Conservation (phyloP, 495 filamentous ascomycete species). For the Tuber aestivum region DNA sequence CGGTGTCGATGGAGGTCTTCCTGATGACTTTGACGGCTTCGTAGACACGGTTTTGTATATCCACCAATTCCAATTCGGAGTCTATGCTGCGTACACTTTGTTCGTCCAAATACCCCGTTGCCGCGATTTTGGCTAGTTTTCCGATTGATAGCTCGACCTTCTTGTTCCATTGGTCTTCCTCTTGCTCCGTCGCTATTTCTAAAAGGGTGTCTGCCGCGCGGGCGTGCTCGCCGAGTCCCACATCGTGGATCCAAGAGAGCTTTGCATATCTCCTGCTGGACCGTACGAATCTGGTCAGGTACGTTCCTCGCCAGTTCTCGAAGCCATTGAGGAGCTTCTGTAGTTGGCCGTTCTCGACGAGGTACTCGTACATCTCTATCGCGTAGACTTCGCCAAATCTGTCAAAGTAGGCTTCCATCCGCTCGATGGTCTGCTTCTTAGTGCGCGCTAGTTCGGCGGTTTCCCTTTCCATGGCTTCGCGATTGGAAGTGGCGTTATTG, state of each 20-base stretch:
- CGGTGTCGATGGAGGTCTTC: conserved; percentile 65
- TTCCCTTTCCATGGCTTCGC: conserved; percentile 26
- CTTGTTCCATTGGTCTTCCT: conserved; percentile 77
- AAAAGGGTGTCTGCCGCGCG: conserved; percentile 63
- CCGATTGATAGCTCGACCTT: conserved; percentile 84
- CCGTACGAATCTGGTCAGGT: conserved; percentile 69
- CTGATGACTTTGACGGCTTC: conserved; percentile 50
- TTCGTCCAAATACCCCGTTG: conserved; percentile 39
- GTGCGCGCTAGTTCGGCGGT: conserved; percentile 39
- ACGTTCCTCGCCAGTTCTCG: conserved; percentile 53
- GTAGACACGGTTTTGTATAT: conserved; percentile 69
- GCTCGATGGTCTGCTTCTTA: conserved; percentile 46
- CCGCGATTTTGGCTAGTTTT: conserved; percentile 71
- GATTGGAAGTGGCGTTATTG: conserved; percentile 41
- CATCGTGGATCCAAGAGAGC: conserved; percentile 92
- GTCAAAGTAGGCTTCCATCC: conserved; percentile 60
- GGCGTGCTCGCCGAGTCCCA: conserved; percentile 64
- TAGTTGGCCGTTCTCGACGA: conserved; percentile 60
- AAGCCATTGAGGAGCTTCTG: conserved; percentile 63
- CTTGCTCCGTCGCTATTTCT: conserved; percentile 57
- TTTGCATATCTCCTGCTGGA: conserved; percentile 62
- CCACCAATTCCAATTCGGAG: conserved; percentile 57
- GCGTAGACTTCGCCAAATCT: conserved; percentile 72
- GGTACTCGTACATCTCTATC: conserved; percentile 67
- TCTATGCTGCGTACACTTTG: conserved; percentile 48